A percentile compares a stretch with the other conserved stretches of the same genome.
These are phyloP conservation scores for Sporothrix luriei DNA, from an alignment of 2,329 filamentous ascomycete genomes.

Conservation along the genomic window DNA sequence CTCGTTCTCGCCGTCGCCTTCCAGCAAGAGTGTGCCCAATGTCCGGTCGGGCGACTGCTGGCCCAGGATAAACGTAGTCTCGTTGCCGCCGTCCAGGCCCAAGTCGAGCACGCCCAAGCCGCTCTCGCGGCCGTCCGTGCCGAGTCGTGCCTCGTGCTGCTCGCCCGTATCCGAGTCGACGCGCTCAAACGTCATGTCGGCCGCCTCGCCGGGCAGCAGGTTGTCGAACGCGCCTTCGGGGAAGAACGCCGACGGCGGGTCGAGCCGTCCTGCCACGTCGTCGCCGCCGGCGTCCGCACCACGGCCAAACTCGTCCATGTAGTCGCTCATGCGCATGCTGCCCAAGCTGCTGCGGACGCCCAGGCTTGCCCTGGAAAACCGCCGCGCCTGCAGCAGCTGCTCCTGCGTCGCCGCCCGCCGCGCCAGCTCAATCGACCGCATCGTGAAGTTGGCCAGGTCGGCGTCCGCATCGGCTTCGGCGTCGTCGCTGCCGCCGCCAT, in stretches of 20 bases:
- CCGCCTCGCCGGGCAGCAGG: slow-evolving; percentile 44
- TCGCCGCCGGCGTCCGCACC: slow-evolving; percentile 45
- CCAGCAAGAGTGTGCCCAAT: background rate
- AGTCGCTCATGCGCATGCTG: slow-evolving; percentile 58
- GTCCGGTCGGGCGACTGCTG: slow-evolving; percentile 32
- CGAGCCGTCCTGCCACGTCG: slow-evolving; percentile 42
- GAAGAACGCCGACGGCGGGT: slow-evolving; percentile 55
- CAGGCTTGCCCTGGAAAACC: slow-evolving; percentile 57
- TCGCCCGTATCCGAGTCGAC: slow-evolving; percentile 35
- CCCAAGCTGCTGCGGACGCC: slow-evolving; percentile 58
- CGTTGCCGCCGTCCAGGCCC: slow-evolving; percentile 50
- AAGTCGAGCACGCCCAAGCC: slow-evolving; percentile 55
- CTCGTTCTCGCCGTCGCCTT: slow-evolving; percentile 26
- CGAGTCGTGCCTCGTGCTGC: slow-evolving; percentile 47
- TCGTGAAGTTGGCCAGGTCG: slow-evolving; percentile 54
- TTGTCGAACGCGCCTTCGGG: slow-evolving; percentile 51
- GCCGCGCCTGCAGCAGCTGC: slow-evolving; percentile 43
- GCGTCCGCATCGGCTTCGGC: slow-evolving; percentile 42
- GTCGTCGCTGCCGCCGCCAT: slow-evolving; percentile 23
- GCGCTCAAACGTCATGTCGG: slow-evolving; percentile 50
- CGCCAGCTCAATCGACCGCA: slow-evolving; percentile 62
- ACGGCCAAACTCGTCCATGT: slow-evolving; percentile 44
- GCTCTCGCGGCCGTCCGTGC: slow-evolving; percentile 48
- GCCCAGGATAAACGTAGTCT: slow-evolving; percentile 51
- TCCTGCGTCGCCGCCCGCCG: slow-evolving; percentile 54